Base-by-base conservation (phyloP, 148 eudicot genomes). In the Euryodendron excelsum region DNA sequence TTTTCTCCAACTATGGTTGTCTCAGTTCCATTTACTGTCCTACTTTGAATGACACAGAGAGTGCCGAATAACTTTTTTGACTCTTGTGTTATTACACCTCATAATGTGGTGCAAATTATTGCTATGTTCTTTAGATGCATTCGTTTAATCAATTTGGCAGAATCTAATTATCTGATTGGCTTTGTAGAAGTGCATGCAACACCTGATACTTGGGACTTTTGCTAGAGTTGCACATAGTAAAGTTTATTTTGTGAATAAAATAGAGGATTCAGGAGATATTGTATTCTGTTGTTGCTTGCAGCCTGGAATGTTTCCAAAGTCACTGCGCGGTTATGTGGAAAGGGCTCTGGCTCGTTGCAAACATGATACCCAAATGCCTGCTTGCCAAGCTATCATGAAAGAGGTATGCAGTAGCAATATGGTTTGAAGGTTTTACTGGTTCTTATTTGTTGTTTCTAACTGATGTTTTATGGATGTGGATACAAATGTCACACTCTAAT, bases 311-410 rank as follows among this genome's bases (percentile, higher is more conserved):
- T 90, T 96, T 84, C 99, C 99, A 36, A 83, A 93, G 75, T 90
- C 99, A 74, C 88, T 96, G 81, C 90, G 94, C 75, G 96, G 98
- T 62, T 96, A 96, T 84, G 99, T 96, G 59, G 98, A 96, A 84
- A 96, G 99, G 91, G 99, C 93, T 70, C 91, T 93, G 76, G 90
- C 98, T 87, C 99, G 99, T 56, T 93, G 98, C 91, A 96, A 89
- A 83, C 93, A 87, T 82, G 98, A 96, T 80, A 83, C 77, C 65
- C 97, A 96, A 84, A 90, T 83, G 83, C 85, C 84, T 72, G 92
- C 97, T 79, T 87, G 88, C 82, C 94, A 93, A 82, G 92, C 82
- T 77, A 79, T 85, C 78, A 86, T 96, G 98, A 96, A 93, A 79
- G 92, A 90, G 97, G 99, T 95, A 78, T 68, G 78, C 37, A 39